Evolutionary conservation across 306 rosid genomes (phyloP).

Genomic region (Cucurbita maxima): DNA sequence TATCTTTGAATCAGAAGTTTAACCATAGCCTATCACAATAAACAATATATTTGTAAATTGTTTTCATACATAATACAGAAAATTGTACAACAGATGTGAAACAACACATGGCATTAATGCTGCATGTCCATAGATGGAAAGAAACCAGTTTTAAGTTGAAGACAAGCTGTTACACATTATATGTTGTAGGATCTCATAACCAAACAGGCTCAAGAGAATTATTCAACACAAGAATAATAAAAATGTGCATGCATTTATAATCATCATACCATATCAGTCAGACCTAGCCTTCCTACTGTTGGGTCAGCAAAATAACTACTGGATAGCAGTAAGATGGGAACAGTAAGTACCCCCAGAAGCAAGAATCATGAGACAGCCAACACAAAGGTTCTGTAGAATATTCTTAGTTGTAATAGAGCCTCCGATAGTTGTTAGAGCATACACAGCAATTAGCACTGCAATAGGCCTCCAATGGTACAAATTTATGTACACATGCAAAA

Average conservation of each 20-base stretch:
- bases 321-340: neutral
- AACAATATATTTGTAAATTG: neutral
- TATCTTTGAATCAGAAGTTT: constrained; percentile 72
- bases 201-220: neutral
- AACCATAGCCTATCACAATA: constrained; percentile 59
- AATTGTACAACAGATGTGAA: neutral
- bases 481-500: neutral
- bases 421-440: neutral
- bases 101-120: neutral
- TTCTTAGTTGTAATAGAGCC: neutral
- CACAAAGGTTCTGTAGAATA: neutral
- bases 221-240: neutral
- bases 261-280: neutral
- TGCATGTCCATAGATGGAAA: neutral
- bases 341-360: neutral
- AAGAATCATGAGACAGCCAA: neutral
- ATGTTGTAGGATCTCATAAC: neutral
- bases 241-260: neutral
- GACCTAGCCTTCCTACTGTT: neutral
- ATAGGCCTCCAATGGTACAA: too few relatives aligned
- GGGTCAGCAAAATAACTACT: neutral
- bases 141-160: neutral
- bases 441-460: neutral
- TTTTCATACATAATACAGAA: neutral
- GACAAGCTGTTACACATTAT: neutral